Conservation (phyloP, 805 yeast species). For the Sugiyamaella mastotermitis region DNA sequence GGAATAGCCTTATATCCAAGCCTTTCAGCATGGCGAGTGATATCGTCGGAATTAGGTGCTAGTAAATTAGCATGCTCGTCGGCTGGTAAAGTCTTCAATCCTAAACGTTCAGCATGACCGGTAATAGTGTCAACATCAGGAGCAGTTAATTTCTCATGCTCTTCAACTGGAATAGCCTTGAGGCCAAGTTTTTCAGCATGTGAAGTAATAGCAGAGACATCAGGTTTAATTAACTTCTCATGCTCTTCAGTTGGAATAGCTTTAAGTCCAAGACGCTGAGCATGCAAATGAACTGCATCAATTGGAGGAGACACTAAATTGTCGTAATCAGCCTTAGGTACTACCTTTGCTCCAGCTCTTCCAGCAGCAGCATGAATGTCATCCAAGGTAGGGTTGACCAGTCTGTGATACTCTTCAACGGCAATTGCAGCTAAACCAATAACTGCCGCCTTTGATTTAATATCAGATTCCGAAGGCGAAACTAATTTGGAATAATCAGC, state of each 20-base stretch:
- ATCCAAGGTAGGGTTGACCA: conserved; percentile 17
- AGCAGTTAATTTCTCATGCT: conserved; percentile 4
- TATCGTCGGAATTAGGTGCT: background rate
- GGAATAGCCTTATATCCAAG: conserved; percentile 14
- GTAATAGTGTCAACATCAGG: conserved; percentile 9
- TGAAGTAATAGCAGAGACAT: conserved; percentile 15
- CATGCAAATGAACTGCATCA: conserved; percentile 15
- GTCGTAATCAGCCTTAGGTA: conserved; percentile 13
- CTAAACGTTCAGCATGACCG: conserved; percentile 18
- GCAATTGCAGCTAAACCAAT: conserved; percentile 34
- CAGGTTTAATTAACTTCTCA: conserved; percentile 39
- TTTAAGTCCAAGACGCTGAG: conserved; percentile 27
- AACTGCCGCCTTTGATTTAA: conserved; percentile 28
- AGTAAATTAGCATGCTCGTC: conserved; percentile 11
- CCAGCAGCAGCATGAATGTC: conserved; percentile 13
- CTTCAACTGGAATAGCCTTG: conserved; percentile 13
- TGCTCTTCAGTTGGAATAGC: conserved; percentile 85
- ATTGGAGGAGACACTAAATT: conserved; percentile 18
- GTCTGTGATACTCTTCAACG: conserved; percentile 22
- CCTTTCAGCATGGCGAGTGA: conserved; percentile 8
- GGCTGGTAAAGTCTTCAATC: conserved; percentile 24
- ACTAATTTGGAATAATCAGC: conserved; percentile 10
- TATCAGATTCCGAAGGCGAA: conserved; percentile 26
- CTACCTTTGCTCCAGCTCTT: conserved; percentile 12
- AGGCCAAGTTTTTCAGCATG: conserved; percentile 14